Conservation (phyloP, 495 filamentous ascomycete genomes). For the Penicillium taxi region DNA sequence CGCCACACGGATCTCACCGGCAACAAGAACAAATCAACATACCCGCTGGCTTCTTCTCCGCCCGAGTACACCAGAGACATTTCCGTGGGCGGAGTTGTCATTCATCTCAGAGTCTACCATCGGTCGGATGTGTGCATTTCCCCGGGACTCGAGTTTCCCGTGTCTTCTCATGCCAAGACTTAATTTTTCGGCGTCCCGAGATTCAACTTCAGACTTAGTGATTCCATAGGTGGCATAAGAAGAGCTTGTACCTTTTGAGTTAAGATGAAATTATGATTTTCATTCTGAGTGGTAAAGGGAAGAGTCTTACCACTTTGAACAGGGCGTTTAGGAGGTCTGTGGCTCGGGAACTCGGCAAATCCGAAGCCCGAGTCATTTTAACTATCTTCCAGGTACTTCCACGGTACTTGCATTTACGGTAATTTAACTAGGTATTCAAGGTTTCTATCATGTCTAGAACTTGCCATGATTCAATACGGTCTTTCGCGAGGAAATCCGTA, state of each 20-base stretch:
- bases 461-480: no score
- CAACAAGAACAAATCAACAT: background rate
- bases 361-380: slow-evolving; percentile 6
- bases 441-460: no score
- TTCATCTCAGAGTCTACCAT: slow-evolving; percentile 12
- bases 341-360: slow-evolving; percentile 5
- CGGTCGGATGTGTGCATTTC: slow-evolving; percentile 14
- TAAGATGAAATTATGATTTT: background rate
- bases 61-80: background rate
- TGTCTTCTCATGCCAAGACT: slow-evolving; percentile 14
- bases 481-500: no score
- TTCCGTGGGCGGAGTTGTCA: slow-evolving; percentile 4
- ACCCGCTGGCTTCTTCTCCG: slow-evolving; percentile 14
- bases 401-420: slow-evolving; percentile 2
- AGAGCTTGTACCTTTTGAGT: background rate
- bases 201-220: background rate
- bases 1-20: background rate
- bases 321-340: background rate
- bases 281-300: background rate
- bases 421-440: no score
- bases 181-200: no score
- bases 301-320: no score
- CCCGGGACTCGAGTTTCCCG: slow-evolving; percentile 4
- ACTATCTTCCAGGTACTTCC: background rate
- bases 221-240: no score